phyloP scores from a whole-genome alignment of 257 asterid species.

The Ocimum tenuiflorum region DNA sequence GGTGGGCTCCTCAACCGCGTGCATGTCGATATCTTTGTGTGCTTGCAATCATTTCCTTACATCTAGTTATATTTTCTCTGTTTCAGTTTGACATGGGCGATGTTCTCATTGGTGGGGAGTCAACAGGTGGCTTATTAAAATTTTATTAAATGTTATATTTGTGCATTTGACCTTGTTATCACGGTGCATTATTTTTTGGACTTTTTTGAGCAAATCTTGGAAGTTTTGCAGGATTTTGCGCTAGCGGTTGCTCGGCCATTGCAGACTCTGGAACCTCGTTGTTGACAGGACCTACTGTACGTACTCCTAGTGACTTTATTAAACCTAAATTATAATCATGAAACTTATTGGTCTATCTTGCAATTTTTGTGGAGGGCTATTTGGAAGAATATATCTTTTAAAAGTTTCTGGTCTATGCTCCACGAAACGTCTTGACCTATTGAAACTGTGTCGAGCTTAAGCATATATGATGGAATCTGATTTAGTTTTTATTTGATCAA shows the following conservation, averaged over 20 bases:
- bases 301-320: slow-evolving; percentile 23
- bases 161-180: neutral
- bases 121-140: slow-evolving; percentile 49
- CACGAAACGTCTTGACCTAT: neutral
- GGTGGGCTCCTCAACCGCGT: slow-evolving; percentile 32
- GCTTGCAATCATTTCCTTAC: neutral
- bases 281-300: slow-evolving; percentile 90
- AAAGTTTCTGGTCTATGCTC: neutral
- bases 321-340: neutral
- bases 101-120: slow-evolving; percentile 58
- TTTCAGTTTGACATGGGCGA: slow-evolving; percentile 85
- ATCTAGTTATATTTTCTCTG: slow-evolving; percentile 3
- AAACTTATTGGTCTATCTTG: neutral
- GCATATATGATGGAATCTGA: neutral
- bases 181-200: neutral
- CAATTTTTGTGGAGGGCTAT: neutral
- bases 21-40: neutral
- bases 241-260: slow-evolving; percentile 80
- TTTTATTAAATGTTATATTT: slow-evolving; percentile 5
- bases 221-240: slow-evolving; percentile 51
- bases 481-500: neutral
- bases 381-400: neutral
- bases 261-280: slow-evolving; percentile 94
- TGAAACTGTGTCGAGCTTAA: neutral
- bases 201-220: slow-evolving; percentile 13